Percentiles rank a stretch among this genome's conserved stretches.
phyloP scores from a whole-genome alignment of 306 rosid species.

The Crotalaria pallida region DNA sequence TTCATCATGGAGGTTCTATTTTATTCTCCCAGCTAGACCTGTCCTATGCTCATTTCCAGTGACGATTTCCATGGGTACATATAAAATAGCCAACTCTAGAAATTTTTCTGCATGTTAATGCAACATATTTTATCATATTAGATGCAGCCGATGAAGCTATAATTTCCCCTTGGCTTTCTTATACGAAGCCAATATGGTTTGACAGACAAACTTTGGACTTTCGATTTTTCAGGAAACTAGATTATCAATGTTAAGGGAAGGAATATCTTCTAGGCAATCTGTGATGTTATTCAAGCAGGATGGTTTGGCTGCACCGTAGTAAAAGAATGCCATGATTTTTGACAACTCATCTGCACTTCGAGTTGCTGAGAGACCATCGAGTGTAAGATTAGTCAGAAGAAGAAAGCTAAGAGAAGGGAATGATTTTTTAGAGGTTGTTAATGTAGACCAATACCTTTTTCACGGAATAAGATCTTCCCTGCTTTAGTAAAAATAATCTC shows the following conservation, averaged over 20 bases:
- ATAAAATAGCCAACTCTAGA: neutral
- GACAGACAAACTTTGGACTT: neutral
- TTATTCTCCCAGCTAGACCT: neutral
- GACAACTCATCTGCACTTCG: constrained; percentile 79
- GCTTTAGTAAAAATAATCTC: constrained; percentile 82
- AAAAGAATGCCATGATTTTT: constrained; percentile 84
- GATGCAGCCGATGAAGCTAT: constrained; percentile 11
- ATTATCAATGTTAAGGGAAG: constrained; percentile 39
- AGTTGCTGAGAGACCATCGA: constrained; percentile 40
- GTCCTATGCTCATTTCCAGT: neutral
- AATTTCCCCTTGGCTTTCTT: constrained; percentile 5
- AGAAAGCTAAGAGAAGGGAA: neutral
- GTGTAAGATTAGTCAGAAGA: constrained; percentile 7
- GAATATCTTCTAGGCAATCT: constrained; percentile 53
- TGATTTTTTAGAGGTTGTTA: neutral
- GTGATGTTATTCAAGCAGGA: constrained; percentile 41
- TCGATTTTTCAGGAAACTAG: constrained; percentile 25
- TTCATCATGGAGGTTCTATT: constrained; percentile 1
- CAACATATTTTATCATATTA: neutral
- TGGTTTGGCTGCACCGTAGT: constrained; percentile 79
- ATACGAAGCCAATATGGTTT: neutral
- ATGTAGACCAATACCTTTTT: constrained; percentile 48
- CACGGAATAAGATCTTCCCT: constrained; percentile 79
- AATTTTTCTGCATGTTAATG: neutral
- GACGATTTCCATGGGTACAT: neutral